A percentile compares a stretch with the other conserved stretches of the same genome.
Evolutionary conservation across 495 filamentous ascomycete species (phyloP).

Genomic region (Penicillium turbatum): DNA sequence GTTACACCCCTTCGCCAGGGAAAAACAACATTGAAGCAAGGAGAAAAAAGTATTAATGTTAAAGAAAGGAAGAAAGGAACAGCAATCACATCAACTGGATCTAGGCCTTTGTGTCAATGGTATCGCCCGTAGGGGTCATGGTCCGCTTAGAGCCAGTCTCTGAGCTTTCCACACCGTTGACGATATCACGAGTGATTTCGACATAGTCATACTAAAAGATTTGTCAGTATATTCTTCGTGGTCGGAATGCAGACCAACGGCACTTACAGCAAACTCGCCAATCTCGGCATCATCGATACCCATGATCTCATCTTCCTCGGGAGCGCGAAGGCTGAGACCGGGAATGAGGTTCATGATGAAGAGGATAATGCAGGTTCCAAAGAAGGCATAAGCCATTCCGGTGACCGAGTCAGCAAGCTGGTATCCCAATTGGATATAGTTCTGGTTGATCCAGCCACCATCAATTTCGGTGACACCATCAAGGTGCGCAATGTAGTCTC

Average conservation of each 20-base stretch:
- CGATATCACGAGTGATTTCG: conserved; percentile 81
- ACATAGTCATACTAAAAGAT: conserved; percentile 79
- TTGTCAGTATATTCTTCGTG: background rate
- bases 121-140: conserved; percentile 24
- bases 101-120: conserved; percentile 34
- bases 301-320: conserved; percentile 80
- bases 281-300: conserved; percentile 96
- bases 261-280: conserved; percentile 82
- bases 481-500: conserved; percentile 84
- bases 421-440: conserved; percentile 85
- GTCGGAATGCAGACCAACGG: background rate
- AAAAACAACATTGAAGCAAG: background rate
- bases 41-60: conserved; percentile 7
- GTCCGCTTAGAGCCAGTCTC: conserved; percentile 36
- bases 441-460: conserved; percentile 88
- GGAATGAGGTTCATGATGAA: conserved; percentile 86
- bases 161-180: conserved; percentile 51
- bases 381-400: conserved; percentile 83
- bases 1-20: background rate
- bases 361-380: conserved; percentile 78
- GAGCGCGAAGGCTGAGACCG: conserved; percentile 72
- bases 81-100: background rate
- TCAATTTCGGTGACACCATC: conserved; percentile 66
- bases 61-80: conserved; percentile 10
- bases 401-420: conserved; percentile 84